Base-by-base conservation (phyloP, 2,329 filamentous ascomycete species). In the Zalaria obscura region DNA sequence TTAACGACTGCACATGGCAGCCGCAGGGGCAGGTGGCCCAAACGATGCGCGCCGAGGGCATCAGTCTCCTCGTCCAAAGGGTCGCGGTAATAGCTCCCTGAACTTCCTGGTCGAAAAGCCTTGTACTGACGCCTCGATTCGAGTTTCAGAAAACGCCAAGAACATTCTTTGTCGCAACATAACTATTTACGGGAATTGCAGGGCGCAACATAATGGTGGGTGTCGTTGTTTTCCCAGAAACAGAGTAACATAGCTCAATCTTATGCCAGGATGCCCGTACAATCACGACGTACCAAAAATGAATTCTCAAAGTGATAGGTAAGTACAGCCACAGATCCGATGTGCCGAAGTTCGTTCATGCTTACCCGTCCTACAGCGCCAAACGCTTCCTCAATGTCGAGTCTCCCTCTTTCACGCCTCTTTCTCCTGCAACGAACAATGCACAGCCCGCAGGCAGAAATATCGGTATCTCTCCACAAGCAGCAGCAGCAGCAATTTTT, bases 151-250 rank as follows among this genome's bases (percentile, higher is more conserved):
- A 65, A 83, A 83, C 60, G 68, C 76, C 40, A 93, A 89, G 65
- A 87, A 93, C 59, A 93, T 85, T 5, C 73, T 89, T 43, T 95
- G 87, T 65, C 81, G 87, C 56, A 94, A 95, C 64, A 81, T 95
- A 47, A 75, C 87, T 47, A 93, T 95, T 54, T 94, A 93, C 61
- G 87, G 87, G 42, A 83, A 89, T 63, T 95, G 87, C 62, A 81
- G 86, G 49, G 93, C 87, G 63, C 84, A 93, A 66, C 85, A 93
- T 57, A 80, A 84, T 65, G 86, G 84, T 65, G 56, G 33, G 43
- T 33, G 18, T 18, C 18, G 18, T 18, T 18, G 18, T 18, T 18
- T 18, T 18, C 18, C 18, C 18, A 18, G 18, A 18, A 18, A 18
- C 18, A 18, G 18, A 33, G 25, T n/a, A 26, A 29, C 29, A 18